Base-by-base conservation (phyloP, 2,329 filamentous ascomycete species). In the Fusarium sp. region DNA sequence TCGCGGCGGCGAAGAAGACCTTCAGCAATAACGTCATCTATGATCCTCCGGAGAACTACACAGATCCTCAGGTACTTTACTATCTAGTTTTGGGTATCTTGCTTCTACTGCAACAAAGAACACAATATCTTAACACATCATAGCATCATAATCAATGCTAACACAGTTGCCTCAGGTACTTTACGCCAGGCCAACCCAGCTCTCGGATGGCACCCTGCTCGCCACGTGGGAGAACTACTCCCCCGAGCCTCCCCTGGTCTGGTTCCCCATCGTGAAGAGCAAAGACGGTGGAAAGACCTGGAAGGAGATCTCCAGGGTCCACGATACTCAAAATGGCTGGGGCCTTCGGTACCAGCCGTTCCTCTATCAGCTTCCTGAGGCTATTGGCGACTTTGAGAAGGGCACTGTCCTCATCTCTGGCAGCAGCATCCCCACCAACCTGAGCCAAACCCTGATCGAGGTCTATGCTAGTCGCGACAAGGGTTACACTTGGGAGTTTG, bases 271-370 rank as follows among this genome's bases (percentile, higher is more conserved):
- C 69, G 87, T 82, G 73, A 78, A 82, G 66, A 88, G 85, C 40
- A 79, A 74, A n/a, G 87, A 90, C 73, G 79, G 82, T 37, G 88
- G 89, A 12, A 74, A 82, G 55, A 89, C 86, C 2, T 94, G 91
- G 91, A 82, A 83, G 15, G 86, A 91, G 75, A 82, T 92, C 52
- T 88, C 89, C 6, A 84, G 84, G 15, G 88, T 93, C 10, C 82
- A 87, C 13, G 91, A 94, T 75, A 84, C 87, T 51, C 88, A 87
- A 31, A 90, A 92, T 68, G 86, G 86, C 43, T 89, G 87, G 82
- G 91, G 91, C 18, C 77, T 92, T 57, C 86, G 90, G 31, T 92
- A 92, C 73, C 92, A 94, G 73, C 92, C 92, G 0, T 87, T 88
- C 77, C 82, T 94, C 13, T 92, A 91, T 73, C 85, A 89, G 68